Conservation (phyloP, 2,329 filamentous ascomycete species). For the Periconia sp. region DNA sequence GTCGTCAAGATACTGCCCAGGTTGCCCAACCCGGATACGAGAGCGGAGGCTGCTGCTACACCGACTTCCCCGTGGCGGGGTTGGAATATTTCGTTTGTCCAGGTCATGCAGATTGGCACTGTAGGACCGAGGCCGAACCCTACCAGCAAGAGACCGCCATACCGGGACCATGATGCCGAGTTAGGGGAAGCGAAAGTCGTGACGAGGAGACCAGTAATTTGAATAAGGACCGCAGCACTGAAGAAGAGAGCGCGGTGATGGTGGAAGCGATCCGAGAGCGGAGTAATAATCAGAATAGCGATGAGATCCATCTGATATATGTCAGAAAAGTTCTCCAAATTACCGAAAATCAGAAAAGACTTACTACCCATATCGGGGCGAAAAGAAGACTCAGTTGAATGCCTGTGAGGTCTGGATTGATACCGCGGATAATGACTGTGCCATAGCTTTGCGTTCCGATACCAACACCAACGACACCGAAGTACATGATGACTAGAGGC, state of each 20-base stretch:
- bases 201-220: constrained; percentile 80
- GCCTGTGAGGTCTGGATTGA: constrained; percentile 74
- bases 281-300: constrained; percentile 83
- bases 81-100: constrained; percentile 91
- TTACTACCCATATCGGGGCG: constrained; percentile 89
- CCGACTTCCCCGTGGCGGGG: constrained; percentile 87
- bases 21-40: constrained; percentile 88
- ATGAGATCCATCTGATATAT: constrained; percentile 76
- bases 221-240: constrained; percentile 73
- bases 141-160: constrained; percentile 86
- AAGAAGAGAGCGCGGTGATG: constrained; percentile 81
- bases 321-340: constrained; percentile 15
- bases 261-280: constrained; percentile 87
- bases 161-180: constrained; percentile 81
- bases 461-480: constrained; percentile 90
- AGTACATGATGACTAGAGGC: constrained; percentile 90
- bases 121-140: constrained; percentile 91
- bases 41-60: constrained; percentile 81
- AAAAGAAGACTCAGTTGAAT: constrained; percentile 82
- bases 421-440: constrained; percentile 82
- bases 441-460: constrained; percentile 90
- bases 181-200: constrained; percentile 74
- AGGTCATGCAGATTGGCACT: constrained; percentile 92
- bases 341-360: constrained; percentile 36
- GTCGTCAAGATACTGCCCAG: constrained; percentile 85